A percentile compares a stretch with the other conserved stretches of the same genome.
Evolutionary conservation across 176 grass and related monocot genomes (phyloP).

Genomic region (Oryza brachyantha): DNA sequence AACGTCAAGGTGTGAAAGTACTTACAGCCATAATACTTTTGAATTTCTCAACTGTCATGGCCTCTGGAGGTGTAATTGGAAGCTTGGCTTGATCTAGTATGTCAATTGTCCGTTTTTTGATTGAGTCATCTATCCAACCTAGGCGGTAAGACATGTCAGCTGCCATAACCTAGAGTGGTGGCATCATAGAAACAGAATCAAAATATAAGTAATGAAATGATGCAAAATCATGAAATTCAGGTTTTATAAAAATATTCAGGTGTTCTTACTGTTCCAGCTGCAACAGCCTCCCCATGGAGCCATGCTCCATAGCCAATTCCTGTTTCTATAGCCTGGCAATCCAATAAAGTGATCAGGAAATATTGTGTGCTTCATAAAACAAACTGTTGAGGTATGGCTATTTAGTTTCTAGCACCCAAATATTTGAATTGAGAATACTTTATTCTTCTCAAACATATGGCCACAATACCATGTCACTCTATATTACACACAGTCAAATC

Average conservation of each 20-base stretch:
- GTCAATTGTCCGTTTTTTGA: conserved; percentile 47
- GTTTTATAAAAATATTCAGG: background rate
- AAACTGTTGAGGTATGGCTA: background rate
- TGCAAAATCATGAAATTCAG: conserved; percentile 8
- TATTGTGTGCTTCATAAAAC: background rate
- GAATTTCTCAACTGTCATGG: conserved; percentile 91
- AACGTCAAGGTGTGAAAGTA: conserved; percentile 28
- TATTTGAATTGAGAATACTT: background rate
- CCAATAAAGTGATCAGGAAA: conserved; percentile 9
- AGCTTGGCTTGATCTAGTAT: conserved; percentile 82
- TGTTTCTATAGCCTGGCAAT: conserved; percentile 88
- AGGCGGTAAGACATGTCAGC: conserved; percentile 87
- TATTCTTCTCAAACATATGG: background rate
- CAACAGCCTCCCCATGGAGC: conserved; percentile 91
- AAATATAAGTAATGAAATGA: conserved; percentile 13
- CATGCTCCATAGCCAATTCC: conserved; percentile 78
- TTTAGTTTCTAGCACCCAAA: background rate
- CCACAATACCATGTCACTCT: background rate
- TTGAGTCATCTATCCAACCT: conserved; percentile 87
- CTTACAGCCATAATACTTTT: conserved; percentile 89
- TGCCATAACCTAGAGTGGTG: conserved; percentile 76
- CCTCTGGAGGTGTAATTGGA: conserved; percentile 69
- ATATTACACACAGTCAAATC: too few relatives aligned
- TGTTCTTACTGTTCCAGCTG: conserved; percentile 72
- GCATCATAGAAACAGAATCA: background rate